Evolutionary conservation across 2,329 filamentous ascomycete genomes (phyloP).

Genomic region (Aurifilum marmelostoma): DNA sequence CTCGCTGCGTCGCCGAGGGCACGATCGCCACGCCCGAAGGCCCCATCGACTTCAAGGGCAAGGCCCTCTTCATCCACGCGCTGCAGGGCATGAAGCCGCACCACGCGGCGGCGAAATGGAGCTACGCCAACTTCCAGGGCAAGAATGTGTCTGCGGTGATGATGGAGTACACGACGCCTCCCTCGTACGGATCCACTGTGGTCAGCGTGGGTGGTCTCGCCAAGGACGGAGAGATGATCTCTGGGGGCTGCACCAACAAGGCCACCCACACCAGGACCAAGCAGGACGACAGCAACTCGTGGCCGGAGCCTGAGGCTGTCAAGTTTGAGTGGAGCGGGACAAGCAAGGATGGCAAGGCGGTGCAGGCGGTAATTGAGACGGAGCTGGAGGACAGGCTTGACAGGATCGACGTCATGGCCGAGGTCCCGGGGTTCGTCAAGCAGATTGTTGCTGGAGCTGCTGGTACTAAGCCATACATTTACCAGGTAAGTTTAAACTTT

Average conservation of each 20-base stretch:
- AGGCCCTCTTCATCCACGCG: constrained; percentile 79
- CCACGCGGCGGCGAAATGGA: constrained; percentile 90
- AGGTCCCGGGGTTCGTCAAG: constrained; percentile 95
- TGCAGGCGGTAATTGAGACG: constrained; percentile 72
- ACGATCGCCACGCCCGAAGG: constrained; percentile 82
- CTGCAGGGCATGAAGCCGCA: constrained; percentile 99
- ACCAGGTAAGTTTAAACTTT: constrained; percentile 67
- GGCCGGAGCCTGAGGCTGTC: constrained; percentile 81
- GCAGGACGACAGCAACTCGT: constrained; percentile 77
- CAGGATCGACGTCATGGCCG: constrained; percentile 92
- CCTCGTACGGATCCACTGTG: constrained; percentile 84
- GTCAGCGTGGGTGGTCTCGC: constrained; percentile 83
- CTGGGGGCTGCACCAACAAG: constrained; percentile 67
- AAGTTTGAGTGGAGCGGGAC: constrained; percentile 80
- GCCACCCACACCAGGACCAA: constrained; percentile 71
- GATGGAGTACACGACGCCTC: constrained; percentile 95
- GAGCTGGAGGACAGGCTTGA: constrained; percentile 72
- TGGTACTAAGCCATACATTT: constrained; percentile 96
- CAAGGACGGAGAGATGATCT: constrained; percentile 79
- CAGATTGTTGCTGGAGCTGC: constrained; percentile 84
- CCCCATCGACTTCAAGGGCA: constrained; percentile 79
- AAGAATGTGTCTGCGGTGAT: constrained; percentile 83
- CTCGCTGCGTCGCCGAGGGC: constrained; percentile 79
- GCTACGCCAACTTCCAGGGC: constrained; percentile 90
- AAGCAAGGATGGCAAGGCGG: constrained; percentile 73